A percentile compares a stretch with the other conserved stretches of the same genome.
Evolutionary conservation across 2,329 filamentous ascomycete genomes (phyloP).

Genomic region (Fusarium sp.): DNA sequence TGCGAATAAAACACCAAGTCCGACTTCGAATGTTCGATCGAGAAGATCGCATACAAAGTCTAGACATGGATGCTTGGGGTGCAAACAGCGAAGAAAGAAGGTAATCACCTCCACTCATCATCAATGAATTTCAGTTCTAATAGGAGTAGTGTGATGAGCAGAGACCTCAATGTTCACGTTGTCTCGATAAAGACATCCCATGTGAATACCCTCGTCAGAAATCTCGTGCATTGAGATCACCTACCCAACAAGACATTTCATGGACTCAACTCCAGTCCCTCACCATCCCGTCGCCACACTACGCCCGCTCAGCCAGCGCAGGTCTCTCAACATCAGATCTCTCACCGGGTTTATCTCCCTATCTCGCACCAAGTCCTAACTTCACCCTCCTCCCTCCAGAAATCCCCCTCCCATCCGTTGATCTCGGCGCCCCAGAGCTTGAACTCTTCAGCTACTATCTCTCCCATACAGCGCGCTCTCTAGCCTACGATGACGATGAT

Average conservation of each 20-base stretch:
- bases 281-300: background rate
- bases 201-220: conserved; percentile 28
- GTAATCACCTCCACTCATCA: accelerated
- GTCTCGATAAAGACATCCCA: conserved; percentile 5
- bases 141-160: conserved; percentile 22
- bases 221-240: background rate
- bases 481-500: conserved; percentile 51
- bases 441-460: conserved; percentile 55
- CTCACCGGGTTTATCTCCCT: conserved; percentile 1
- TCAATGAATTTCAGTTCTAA: background rate
- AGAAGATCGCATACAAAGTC: conserved; percentile 40
- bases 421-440: conserved; percentile 47
- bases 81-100: conserved; percentile 40
- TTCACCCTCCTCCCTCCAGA: background rate
- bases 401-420: background rate
- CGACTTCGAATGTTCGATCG: background rate
- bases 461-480: conserved; percentile 52
- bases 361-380: background rate
- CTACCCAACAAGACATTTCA: background rate
- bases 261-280: conserved; percentile 2
- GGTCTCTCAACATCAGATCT: background rate
- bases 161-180: conserved; percentile 31
- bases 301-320: background rate
- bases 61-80: conserved; percentile 35
- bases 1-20: background rate